These are phyloP conservation scores for Hypoxylon perforatum DNA, from an alignment of 495 filamentous ascomycete species.

Conservation along the genomic window DNA sequence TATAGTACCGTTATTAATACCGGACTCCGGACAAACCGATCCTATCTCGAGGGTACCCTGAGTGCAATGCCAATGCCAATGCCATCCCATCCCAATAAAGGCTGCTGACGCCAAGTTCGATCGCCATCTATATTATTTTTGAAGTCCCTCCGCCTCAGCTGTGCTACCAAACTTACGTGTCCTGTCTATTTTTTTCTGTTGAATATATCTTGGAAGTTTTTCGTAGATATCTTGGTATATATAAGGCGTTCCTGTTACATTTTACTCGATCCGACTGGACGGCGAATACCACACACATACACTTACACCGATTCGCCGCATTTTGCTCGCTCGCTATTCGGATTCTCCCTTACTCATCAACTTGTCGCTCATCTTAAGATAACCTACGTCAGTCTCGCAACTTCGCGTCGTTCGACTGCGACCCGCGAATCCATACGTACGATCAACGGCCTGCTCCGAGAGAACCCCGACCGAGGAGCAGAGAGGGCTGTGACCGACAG, in stretches of 20 bases:
- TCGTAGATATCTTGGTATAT: neutral
- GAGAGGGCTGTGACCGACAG: slow-evolving; percentile 1
- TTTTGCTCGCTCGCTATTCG: neutral
- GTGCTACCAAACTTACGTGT: slow-evolving; percentile 3
- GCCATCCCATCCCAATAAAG: neutral
- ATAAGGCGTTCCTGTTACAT: neutral
- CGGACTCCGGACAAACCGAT: slow-evolving; percentile 20
- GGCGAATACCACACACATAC: neutral
- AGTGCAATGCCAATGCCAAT: neutral
- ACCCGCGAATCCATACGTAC: slow-evolving; percentile 32
- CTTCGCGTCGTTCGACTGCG: slow-evolving; percentile 24
- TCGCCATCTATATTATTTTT: neutral
- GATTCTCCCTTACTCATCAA: too few relatives aligned
- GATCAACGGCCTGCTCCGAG: slow-evolving; percentile 36
- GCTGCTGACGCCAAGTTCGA: slow-evolving; percentile 1
- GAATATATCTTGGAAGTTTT: neutral
- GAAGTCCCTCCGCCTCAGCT: neutral
- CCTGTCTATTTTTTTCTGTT: neutral
- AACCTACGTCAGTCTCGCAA: neutral
- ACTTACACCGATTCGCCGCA: neutral
- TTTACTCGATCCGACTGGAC: neutral
- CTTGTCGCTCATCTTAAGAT: neutral
- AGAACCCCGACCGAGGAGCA: slow-evolving; percentile 5
- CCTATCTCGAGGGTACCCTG: neutral
- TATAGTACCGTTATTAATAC: neutral